Percentiles rank a stretch among this genome's conserved stretches.
Conservation (phyloP, 2,329 filamentous ascomycete species). For the Chaetoscypha palmicola region DNA sequence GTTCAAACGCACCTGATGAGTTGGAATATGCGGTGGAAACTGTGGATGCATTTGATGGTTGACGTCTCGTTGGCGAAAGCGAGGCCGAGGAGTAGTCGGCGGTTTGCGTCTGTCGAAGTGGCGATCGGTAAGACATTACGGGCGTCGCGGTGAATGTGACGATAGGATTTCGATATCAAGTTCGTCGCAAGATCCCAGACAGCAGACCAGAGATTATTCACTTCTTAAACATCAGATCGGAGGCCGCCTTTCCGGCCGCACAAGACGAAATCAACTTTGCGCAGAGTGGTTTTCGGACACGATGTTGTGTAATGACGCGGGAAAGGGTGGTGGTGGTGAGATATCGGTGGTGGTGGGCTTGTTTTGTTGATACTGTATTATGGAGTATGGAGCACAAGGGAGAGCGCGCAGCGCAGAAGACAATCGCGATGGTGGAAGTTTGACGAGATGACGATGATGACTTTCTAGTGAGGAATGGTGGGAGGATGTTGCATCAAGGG, state of each 20-base stretch:
- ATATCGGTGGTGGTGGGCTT: slow-evolving; percentile 9
- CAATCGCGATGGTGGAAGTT: too few relatives aligned
- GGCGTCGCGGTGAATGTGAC: neutral
- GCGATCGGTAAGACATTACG: slow-evolving; percentile 52
- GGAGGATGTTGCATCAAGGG: too few relatives aligned
- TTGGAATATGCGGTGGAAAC: slow-evolving; percentile 63
- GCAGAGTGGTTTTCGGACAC: slow-evolving; percentile 3
- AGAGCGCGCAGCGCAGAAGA: too few relatives aligned
- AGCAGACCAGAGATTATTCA: slow-evolving; percentile 3
- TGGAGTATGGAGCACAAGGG: too few relatives aligned
- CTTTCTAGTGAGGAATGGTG: too few relatives aligned
- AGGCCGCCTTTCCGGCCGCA: slow-evolving; percentile 18
- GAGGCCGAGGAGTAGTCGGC: slow-evolving; percentile 36
- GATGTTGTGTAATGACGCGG: slow-evolving; percentile 4
- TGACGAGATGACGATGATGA: too few relatives aligned
- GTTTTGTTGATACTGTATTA: slow-evolving; percentile 14
- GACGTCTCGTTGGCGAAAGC: slow-evolving; percentile 39
- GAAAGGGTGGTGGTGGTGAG: too few relatives aligned
- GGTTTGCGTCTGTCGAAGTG: slow-evolving; percentile 50
- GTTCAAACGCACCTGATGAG: slow-evolving; percentile 41
- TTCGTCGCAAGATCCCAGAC: neutral
- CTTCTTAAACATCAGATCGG: slow-evolving; percentile 18
- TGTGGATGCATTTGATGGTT: slow-evolving; percentile 64
- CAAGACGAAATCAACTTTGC: slow-evolving; percentile 3
- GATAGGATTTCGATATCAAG: neutral